Evolutionary conservation across 2,329 filamentous ascomycete genomes (phyloP), one percentile per base, ranked within the genome.

Genomic region (Fusarium sp.): DNA sequence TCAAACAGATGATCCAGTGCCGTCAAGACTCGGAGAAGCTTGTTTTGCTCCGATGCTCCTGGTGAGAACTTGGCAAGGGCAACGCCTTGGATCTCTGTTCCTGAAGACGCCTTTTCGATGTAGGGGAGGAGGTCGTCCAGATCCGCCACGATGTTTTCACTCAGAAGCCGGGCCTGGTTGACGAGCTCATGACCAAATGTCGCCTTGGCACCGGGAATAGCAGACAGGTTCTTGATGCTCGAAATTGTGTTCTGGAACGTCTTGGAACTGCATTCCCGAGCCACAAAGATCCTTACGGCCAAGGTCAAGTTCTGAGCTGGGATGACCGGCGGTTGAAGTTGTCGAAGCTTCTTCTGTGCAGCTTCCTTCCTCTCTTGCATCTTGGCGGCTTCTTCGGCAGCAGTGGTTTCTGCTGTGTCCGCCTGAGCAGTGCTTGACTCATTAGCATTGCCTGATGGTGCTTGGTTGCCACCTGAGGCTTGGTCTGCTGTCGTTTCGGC

Each of bases 171-270:
- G 53, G 96, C 94, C 79, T 97, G 95, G 53, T 88, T 87, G 63
- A 97, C 92, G 55, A 99, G 86, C 80, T 99, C 95, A 72, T 92
- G 90, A n/a, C 96, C 96, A 78, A 99, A 98, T 10, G 93, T 86
- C 58, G 91, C 88, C 80, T 96, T 96, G 16, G 95, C 93, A 11
- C 91, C 93, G 14, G 95, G 93, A 65, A 99, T 96, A 38, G 92
- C 90, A 5, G 94, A 98, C 44, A 99, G 86, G 76, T 98, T 97
- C 82, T 97, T 98, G 83, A 99, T 97, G n/a, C 96, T 96, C 14
- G 95, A 96, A 58, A 99, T 87, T 0, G 96, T 98, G 79, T 98
- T 96, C 77, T 96, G 92, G 85, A 99, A 99, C 0, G 96, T 98
- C 84, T 97, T 97, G 68, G 93, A 94, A 76, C 93, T 97, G 81